phyloP scores from a whole-genome alignment of 108 stramenopile genomes.

The Asterionellopsis glacialis region DNA sequence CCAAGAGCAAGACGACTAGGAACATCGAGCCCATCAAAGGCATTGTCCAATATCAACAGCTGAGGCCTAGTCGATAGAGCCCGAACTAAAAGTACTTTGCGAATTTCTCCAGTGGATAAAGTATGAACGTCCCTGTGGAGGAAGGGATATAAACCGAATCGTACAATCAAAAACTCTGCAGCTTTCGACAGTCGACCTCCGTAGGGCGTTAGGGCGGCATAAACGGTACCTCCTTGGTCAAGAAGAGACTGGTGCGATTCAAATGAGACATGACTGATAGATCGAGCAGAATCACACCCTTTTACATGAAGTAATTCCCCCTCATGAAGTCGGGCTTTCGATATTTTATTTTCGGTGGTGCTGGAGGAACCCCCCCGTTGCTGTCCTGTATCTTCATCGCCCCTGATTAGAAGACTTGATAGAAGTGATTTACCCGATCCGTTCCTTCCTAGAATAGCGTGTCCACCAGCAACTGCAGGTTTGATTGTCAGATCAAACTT shows the following conservation, averaged over 20 bases:
- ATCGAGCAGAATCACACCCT: neutral
- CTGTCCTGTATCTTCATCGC: constrained; percentile 6
- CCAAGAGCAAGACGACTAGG: constrained; percentile 37
- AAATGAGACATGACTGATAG: constrained; percentile 59
- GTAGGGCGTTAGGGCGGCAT: constrained; percentile 35
- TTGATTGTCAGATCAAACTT: constrained; percentile 14
- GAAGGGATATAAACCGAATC: constrained; percentile 67
- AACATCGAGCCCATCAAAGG: constrained; percentile 79
- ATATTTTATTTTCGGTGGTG: constrained; percentile 10
- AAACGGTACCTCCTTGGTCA: constrained; percentile 28
- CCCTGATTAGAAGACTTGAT: constrained; percentile 6
- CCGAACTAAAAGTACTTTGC: constrained; percentile 64
- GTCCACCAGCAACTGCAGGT: constrained; percentile 32
- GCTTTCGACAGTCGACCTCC: constrained; percentile 55
- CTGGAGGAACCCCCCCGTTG: too few relatives aligned
- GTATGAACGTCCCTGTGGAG: constrained; percentile 49
- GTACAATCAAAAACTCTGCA: constrained; percentile 61
- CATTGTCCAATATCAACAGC: constrained; percentile 72
- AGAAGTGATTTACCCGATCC: constrained; percentile 45
- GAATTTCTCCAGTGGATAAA: constrained; percentile 75
- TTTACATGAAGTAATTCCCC: neutral
- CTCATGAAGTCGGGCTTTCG: neutral
- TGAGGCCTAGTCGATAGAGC: constrained; percentile 48
- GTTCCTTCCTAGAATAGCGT: constrained; percentile 52
- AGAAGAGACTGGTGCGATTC: constrained; percentile 63